phyloP scores from a whole-genome alignment of 139 green algal genomes.

The Picochlorum sp. region DNA sequence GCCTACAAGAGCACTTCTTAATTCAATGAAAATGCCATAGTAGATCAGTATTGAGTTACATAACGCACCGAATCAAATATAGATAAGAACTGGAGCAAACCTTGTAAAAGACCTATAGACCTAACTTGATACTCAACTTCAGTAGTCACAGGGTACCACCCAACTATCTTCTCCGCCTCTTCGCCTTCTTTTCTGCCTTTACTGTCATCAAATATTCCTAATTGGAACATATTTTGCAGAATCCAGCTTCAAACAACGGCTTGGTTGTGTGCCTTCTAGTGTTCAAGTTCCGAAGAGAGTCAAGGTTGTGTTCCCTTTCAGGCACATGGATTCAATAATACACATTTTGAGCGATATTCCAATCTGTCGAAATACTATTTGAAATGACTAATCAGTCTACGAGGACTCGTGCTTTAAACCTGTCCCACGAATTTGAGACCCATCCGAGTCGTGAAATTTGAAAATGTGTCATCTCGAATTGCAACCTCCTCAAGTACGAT shows the following conservation, averaged over 20 bases:
- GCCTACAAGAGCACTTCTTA: neutral
- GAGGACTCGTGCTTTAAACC: no score
- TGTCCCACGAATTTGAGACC: no score
- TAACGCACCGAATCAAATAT: conserved; percentile 3
- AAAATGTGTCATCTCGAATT: neutral
- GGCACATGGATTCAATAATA: no score
- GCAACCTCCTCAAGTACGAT: no score
- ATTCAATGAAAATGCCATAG: neutral
- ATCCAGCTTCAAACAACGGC: no score
- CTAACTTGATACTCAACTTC: conserved; percentile 15
- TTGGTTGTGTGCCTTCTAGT: no score
- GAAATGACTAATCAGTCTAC: no score
- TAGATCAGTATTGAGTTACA: neutral
- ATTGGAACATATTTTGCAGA: no score
- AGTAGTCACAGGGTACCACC: conserved; percentile 13
- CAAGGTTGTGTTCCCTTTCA: no score
- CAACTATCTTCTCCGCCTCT: conserved; percentile 34
- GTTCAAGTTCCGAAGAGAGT: no score
- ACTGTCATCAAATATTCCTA: conserved; percentile 12
- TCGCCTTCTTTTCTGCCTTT: conserved; percentile 27
- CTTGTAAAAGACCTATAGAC: conserved; percentile 30
- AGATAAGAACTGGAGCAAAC: conserved; percentile 17
- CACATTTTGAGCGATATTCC: no score
- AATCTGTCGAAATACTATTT: no score
- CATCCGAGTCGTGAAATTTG: neutral